Evolutionary conservation across 2,329 filamentous ascomycete genomes (phyloP).

Genomic region (Neofusicoccum kwambonambiense): DNA sequence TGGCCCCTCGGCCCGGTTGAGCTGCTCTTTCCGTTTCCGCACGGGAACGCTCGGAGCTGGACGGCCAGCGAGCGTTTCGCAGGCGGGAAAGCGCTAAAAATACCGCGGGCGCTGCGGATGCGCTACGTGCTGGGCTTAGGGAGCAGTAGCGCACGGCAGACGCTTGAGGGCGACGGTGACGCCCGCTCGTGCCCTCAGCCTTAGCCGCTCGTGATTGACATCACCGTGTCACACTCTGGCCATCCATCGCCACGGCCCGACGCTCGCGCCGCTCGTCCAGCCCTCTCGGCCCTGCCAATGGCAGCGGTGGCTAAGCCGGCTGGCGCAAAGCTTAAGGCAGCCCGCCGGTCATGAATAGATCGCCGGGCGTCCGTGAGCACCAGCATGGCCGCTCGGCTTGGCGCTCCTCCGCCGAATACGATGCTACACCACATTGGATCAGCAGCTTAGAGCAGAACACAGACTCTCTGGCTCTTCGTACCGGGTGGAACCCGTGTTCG

Average conservation of each 20-base stretch:
- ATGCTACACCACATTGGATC: conserved; percentile 10
- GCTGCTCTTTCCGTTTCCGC: not conserved
- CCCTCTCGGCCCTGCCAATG: not conserved
- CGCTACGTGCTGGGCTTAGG: too few relatives aligned
- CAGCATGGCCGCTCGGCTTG: not conserved
- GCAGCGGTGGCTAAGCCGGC: not conserved
- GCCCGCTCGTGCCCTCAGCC: not conserved
- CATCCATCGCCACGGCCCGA: not conserved
- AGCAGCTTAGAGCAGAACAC: not conserved
- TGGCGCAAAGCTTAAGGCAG: not conserved
- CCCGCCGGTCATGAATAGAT: not conserved
- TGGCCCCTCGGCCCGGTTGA: conserved; percentile 1
- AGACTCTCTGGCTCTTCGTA: not conserved
- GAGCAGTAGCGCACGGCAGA: too few relatives aligned
- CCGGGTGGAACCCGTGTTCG: not conserved
- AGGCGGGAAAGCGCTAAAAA: not conserved
- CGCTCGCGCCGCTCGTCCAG: too few relatives aligned
- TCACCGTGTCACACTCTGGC: not conserved
- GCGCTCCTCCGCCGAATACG: not conserved
- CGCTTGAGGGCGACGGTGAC: too few relatives aligned
- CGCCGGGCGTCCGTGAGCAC: not conserved
- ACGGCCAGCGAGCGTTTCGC: too few relatives aligned
- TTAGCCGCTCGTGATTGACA: not conserved
- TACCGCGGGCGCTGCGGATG: not conserved
- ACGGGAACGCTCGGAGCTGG: not conserved